Base-by-base conservation (phyloP, 2,329 filamentous ascomycete genomes). In the Sporothrix dimorphospora region DNA sequence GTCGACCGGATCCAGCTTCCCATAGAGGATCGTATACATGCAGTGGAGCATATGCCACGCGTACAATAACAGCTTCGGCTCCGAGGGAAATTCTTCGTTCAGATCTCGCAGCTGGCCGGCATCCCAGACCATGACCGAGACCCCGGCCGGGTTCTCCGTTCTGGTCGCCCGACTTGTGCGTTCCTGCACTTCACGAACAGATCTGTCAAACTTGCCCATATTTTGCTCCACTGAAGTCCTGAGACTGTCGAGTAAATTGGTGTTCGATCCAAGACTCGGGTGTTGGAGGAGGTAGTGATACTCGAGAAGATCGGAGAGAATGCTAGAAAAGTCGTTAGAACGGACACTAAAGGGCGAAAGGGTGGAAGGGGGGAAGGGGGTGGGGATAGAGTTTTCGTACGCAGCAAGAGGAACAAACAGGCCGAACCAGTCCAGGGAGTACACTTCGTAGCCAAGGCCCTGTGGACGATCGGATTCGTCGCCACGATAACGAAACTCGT, bases 31-130 rank as follows among this genome's bases (percentile, higher is more conserved):
- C 11, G 61, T 47, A n/a, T 66, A 66, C 61, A 66, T 47, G 40
- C 61, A 66, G 40, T 66, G 61, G n/a, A 66, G 61, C 61, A 66
- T 66, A 21, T 66, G 61, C 61, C 61, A 66, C n/a, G 61, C 61
- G 21, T 66, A 66, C 38, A 66, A 19, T 40, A 66, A n/a, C 38
- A 66, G 8, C 61, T 47, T 66, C 38, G 61, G 38, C 21, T 66
- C 61, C 4, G 61, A 45, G 5, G 40, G 61, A 19, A 40, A 66
- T 12, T 66, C 61, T 16, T 27, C 40, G 21, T 66, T 38, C 21
- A 66, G 12, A n/a, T 66, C 40, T 8, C 61, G 61, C 1, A 66
- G 40, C n/a, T 66, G 61, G 4, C 61, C 61, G 11, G 61, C 21
- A 12, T 47, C 61, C 40, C 40, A 47, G 16, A 66, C 61, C 61